Base-by-base conservation (phyloP, 352 stramenopile genomes). In the Plasmopara muralis region DNA sequence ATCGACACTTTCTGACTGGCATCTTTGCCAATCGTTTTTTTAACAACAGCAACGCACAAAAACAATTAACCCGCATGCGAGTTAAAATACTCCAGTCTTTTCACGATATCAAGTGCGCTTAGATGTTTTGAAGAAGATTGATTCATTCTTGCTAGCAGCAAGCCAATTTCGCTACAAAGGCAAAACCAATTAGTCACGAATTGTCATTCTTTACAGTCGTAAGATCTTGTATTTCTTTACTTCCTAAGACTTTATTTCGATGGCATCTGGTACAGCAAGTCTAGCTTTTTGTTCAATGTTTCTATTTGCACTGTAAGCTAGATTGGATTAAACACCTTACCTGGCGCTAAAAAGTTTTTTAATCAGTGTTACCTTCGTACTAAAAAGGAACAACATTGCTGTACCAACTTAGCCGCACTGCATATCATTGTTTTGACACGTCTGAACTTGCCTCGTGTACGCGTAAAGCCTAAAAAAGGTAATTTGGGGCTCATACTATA, bases 141-240 rank as follows among this genome's bases (percentile, higher is more conserved):
- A 89, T 43, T 55, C 54, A 14, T 87, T 88, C 46, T 50, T 90
- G 16, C 61, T 83, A 25, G 68, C 66, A 10, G 59, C 64, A 13
- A 74, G 74, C 6, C 74, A 70, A 14, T 93, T 90, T 55, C 72
- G 62, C 33, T 76, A 69, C 62, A 85, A 77, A 48, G 72, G 82
- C 30, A 89, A 87, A 51, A 93, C 82, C n/a, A 89, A 93, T 52
- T 93, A 79, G 82, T 88, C 74, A 4, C 72, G 82, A 9, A 74
- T 70, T 2, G 76, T 93, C 13, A 53, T 74, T 43, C 68, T 93
- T 12, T 93, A 87, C 55, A 93, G 82, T 50, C 69, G 76, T 51
- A 53, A 57, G 20, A 60, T 65, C 3, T 25, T 25, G 20, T 25
- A 71, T 85, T 37, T 38, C 25, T 85, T 81, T 38, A 43, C 13